Evolutionary conservation across 768 basidiomycete species (phyloP), one percentile per base, ranked within the genome.

Genomic region (Hericium coralloides): DNA sequence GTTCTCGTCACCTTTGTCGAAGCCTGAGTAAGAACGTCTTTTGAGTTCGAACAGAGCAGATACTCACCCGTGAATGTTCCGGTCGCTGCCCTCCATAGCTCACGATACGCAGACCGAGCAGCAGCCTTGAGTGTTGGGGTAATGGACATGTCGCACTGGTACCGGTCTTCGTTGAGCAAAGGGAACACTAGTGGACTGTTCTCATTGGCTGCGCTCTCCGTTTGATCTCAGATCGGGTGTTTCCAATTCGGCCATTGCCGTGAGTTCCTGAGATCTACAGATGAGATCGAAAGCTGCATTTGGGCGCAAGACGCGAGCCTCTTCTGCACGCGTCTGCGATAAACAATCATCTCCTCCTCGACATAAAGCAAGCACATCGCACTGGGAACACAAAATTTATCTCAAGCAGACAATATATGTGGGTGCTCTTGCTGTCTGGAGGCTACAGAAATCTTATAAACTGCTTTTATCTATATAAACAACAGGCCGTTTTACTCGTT

Each of bases 71-170:
- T 55, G 66, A 93, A 93, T 0, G 88, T 90, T 12, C 71, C 65
- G 6, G 80, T 68, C 1, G 88, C 80, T 0, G 88, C 84, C 43
- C 89, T 77, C 61, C 83, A 81, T 4, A 91, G 71, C 63, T 80
- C 74, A 37, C 90, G 80, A 65, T 93, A 93, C 15, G 86, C 86
- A 36, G 89, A 77, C 49, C 89, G 81, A 18, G 85, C 86, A 10
- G 81, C 77, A 36, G 85, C 82, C 65, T 72, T 78, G 41, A 91
- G 76, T 23, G 56, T 67, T 2, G 76, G 72, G n/a, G 83, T 68
- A 52, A 85, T 72, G 37, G 82, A 71, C 83, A 85, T 60, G 14
- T 25, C 4, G 49, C 12, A 9, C 23, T 50, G 3, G 49, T 22
- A 23, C 49, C 26, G 18, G 49, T 2, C 18, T 36, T 17, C 15